Conservation (phyloP, 495 filamentous ascomycete genomes). For the Neurospora hispaniola region DNA sequence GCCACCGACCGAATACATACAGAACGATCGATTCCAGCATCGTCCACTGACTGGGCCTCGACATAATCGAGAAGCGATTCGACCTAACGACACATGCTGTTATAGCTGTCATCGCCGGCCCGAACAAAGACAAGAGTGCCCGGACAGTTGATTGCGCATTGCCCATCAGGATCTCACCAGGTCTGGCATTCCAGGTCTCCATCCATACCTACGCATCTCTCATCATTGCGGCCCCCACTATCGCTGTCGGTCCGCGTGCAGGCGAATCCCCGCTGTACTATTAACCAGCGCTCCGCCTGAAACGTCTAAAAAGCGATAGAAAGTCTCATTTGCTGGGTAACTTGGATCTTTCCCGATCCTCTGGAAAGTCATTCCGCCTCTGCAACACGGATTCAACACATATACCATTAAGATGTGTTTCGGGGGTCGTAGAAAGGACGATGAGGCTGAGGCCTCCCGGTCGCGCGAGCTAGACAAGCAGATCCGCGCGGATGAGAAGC, state of each 20-base stretch:
- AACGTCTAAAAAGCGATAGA: neutral
- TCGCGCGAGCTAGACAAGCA: slow-evolving; percentile 64
- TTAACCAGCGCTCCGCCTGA: neutral
- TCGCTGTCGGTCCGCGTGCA: neutral
- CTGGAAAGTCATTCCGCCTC: neutral
- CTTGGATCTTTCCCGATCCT: neutral
- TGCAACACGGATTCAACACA: neutral
- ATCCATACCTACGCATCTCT: neutral
- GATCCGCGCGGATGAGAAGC: slow-evolving; percentile 74
- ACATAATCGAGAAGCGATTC: neutral
- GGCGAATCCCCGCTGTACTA: neutral
- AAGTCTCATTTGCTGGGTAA: neutral
- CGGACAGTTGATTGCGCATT: neutral
- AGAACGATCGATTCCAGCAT: neutral
- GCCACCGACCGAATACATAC: neutral
- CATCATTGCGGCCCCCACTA: neutral
- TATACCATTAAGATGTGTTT: slow-evolving; percentile 49
- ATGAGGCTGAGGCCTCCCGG: slow-evolving; percentile 36
- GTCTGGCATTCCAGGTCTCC: neutral
- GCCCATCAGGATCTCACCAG: neutral
- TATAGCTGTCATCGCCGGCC: neutral
- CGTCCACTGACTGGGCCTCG: neutral
- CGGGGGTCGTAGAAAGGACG: slow-evolving; percentile 40
- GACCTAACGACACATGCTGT: neutral
- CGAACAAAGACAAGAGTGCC: neutral